Evolutionary conservation across 257 asterid genomes (phyloP), one percentile per base, ranked within the genome.

Genomic region (Solanum ahanhuiri): DNA sequence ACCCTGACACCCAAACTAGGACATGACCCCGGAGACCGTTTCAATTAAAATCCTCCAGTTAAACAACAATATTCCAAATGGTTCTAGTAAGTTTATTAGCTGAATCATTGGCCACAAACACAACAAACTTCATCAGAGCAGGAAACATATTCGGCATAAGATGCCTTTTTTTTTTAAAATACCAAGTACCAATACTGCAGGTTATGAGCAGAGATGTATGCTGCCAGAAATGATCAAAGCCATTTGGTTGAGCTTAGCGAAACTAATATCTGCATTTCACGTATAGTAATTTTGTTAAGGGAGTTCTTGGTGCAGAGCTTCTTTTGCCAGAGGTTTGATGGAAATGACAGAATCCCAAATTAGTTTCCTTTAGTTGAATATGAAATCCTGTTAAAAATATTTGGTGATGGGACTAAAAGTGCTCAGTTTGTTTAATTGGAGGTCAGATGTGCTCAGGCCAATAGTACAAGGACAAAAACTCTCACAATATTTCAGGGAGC

Each of bases 141-240:
- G 88, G 90, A 82, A 45, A 3, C 66, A 37, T 83, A 43, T 93
- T 92, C 85, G 91, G 92, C 91, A 92, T 97, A 12, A 85, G 87
- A 81, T 95, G 97, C 83, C 94, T 93, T 18, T 89, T 83, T 89
- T 83, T 88, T 94, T 95, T 86, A 73, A 73, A 73, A 82, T 77
- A 35, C 72, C 4, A 91, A 64, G 76, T 90, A 87, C 90, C 93
- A 83, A 89, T 89, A 85, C 84, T 79, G 51, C 45, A 92, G 91
- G 83, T 12, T 69, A 86, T 89, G 48, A 90, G 89, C 88, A 70
- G 33, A 35, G 54, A 28, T 81, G 34, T 95, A 86, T 85, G 57
- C 85, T 94, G 98, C 90, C 92, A 60, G 83, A 82, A 82, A 70
- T 93, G 96, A 87, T 6, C 1, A 6, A 92, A 87, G 83, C 23